phyloP scores from a whole-genome alignment of 345 rosid species.

The Gossypium raimondii region DNA sequence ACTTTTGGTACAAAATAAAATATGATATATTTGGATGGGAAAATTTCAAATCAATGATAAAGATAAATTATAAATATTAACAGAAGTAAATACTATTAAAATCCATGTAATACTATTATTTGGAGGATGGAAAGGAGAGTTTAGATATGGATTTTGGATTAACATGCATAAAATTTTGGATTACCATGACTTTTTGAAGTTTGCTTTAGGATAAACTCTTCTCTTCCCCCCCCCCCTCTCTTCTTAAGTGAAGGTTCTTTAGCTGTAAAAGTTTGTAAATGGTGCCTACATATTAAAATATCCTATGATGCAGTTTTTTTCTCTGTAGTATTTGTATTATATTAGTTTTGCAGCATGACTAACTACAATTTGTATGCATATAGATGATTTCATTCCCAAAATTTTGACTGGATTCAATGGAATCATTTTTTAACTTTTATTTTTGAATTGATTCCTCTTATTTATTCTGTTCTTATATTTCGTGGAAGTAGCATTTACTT shows the following conservation, averaged over 20 bases:
- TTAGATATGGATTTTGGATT: conserved; percentile 1
- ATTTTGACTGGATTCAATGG: not conserved
- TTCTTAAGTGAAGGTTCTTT: not conserved
- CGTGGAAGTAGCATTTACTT: conserved; percentile 1
- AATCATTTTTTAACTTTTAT: not conserved
- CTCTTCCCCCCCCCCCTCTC: not conserved
- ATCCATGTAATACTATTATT: not conserved
- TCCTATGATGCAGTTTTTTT: not conserved
- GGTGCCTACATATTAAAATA: not conserved
- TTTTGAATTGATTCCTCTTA: not conserved
- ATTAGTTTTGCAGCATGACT: not conserved
- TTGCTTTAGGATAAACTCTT: not conserved
- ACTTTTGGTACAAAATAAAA: not conserved
- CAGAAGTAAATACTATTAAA: not conserved
- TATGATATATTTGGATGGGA: not conserved
- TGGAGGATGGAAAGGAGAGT: not conserved
- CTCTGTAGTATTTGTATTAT: not conserved
- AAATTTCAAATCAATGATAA: not conserved
- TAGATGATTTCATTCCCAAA: not conserved
- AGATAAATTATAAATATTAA: not conserved
- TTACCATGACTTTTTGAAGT: not conserved
- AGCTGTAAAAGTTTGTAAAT: not conserved
- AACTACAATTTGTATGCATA: not conserved
- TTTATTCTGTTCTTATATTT: not conserved
- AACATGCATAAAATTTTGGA: not conserved